These are phyloP conservation scores for Vicia villosa DNA, from an alignment of 306 rosid genomes.

Conservation along the genomic window DNA sequence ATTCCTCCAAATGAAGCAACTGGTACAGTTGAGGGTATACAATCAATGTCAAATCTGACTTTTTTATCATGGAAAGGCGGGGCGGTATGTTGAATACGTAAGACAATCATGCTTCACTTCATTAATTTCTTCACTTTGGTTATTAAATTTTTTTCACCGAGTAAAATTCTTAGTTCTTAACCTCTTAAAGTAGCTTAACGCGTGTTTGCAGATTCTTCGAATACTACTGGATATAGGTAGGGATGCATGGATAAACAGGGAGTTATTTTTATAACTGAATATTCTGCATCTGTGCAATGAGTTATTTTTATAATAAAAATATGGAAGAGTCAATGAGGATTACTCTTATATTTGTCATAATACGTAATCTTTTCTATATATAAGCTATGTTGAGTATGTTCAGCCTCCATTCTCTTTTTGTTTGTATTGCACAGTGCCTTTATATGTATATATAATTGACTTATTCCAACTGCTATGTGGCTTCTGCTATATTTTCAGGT, in stretches of 20 bases:
- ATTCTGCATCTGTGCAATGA: background rate
- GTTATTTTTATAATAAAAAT: background rate
- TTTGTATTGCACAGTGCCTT: background rate
- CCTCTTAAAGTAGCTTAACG: background rate
- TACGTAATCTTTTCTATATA: background rate
- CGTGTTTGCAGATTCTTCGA: slow-evolving; percentile 64
- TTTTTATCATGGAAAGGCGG: slow-evolving; percentile 93
- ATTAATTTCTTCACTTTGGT: slow-evolving; percentile 4
- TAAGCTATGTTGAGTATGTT: background rate
- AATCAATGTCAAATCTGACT: slow-evolving; percentile 72
- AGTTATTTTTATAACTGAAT: slow-evolving; percentile 16
- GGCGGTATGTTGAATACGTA: slow-evolving; percentile 65
- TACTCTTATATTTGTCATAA: background rate
- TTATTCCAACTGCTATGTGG: background rate
- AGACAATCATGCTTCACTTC: background rate
- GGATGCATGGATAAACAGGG: slow-evolving; percentile 84
- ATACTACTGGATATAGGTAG: slow-evolving; percentile 83
- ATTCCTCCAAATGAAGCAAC: slow-evolving; percentile 93
- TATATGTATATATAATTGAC: background rate
- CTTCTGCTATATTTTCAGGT: slow-evolving; percentile 50
- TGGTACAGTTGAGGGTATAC: slow-evolving; percentile 94
- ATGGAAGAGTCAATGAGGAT: background rate
- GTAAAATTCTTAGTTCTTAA: background rate
- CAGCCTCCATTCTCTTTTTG: background rate
- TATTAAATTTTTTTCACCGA: background rate